These are phyloP conservation scores for Glaciozyma martinii DNA, from an alignment of 768 basidiomycete genomes.

Conservation along the genomic window DNA sequence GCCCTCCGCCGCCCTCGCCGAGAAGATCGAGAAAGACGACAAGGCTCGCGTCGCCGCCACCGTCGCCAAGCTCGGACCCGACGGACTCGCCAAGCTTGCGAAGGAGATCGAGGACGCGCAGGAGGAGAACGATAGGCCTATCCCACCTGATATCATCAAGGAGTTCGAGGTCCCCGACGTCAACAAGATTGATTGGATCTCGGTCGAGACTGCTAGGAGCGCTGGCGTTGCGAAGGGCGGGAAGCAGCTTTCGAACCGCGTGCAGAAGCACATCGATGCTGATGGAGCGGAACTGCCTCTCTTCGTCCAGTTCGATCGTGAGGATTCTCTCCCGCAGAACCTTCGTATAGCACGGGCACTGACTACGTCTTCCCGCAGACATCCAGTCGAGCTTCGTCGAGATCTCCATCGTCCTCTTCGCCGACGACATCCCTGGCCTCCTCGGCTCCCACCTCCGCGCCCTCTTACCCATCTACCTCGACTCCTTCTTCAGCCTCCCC, in stretches of 20 bases:
- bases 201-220: constrained; percentile 60
- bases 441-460: constrained; percentile 50
- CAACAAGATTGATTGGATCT: constrained; percentile 85
- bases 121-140: constrained; percentile 69
- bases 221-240: constrained; percentile 42
- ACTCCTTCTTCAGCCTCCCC: constrained; percentile 81
- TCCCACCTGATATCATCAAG: constrained; percentile 70
- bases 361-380: constrained; percentile 10
- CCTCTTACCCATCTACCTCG: constrained; percentile 64
- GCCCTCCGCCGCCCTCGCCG: constrained; percentile 75
- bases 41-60: constrained; percentile 65
- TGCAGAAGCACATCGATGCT: constrained; percentile 55
- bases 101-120: constrained; percentile 70
- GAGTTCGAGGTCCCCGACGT: constrained; percentile 86
- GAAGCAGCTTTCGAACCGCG: constrained; percentile 34
- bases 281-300: constrained; percentile 68
- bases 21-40: constrained; percentile 69
- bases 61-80: constrained; percentile 60
- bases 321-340: constrained; percentile 3
- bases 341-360: background rate
- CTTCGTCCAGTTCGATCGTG: constrained; percentile 79
- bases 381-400: constrained; percentile 83
- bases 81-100: constrained; percentile 64
- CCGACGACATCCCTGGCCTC: constrained; percentile 59
- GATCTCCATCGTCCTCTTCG: constrained; percentile 67